These are phyloP conservation scores for Hypoxylon sp. DNA, from an alignment of 2,329 filamentous ascomycete species.

Conservation along the genomic window DNA sequence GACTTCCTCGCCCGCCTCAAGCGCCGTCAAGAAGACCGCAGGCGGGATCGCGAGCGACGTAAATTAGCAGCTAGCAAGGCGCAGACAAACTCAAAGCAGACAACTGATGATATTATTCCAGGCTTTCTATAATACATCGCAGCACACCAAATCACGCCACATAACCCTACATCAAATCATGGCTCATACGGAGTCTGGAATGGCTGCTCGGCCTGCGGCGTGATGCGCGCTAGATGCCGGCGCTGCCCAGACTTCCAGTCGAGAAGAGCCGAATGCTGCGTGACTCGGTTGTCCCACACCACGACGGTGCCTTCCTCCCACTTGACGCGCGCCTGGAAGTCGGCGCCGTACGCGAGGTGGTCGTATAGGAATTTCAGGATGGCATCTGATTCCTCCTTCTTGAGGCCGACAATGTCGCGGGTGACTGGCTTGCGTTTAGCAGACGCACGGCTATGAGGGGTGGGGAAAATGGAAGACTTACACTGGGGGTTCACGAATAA, in stretches of 20 bases:
- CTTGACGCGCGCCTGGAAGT: slow-evolving; percentile 81
- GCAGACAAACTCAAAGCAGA: slow-evolving; percentile 22
- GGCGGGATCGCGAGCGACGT: slow-evolving; percentile 42
- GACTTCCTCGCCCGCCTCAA: slow-evolving; percentile 49
- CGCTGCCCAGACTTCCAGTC: slow-evolving; percentile 87
- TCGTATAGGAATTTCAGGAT: slow-evolving; percentile 84
- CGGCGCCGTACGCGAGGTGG: slow-evolving; percentile 79
- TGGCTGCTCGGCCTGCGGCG: slow-evolving; percentile 84
- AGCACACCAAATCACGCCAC: background rate
- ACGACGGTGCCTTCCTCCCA: slow-evolving; percentile 87
- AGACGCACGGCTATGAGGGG: background rate
- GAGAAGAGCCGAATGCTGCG: slow-evolving; percentile 81
- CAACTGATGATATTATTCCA: slow-evolving; percentile 47
- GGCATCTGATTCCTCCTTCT: slow-evolving; percentile 87
- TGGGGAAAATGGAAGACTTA: slow-evolving; percentile 59
- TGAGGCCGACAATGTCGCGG: slow-evolving; percentile 83
- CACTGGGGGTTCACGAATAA: slow-evolving; percentile 88
- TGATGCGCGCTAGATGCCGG: slow-evolving; percentile 84
- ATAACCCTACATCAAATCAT: slow-evolving; percentile 21
- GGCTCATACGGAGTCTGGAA: slow-evolving; percentile 75
- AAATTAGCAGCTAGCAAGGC: slow-evolving; percentile 37
- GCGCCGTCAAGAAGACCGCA: slow-evolving; percentile 47
- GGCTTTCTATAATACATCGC: slow-evolving; percentile 46
- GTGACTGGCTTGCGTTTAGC: slow-evolving; percentile 69
- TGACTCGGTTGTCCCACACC: slow-evolving; percentile 88